phyloP scores from a whole-genome alignment of 2,329 filamentous ascomycete species.

The Scedosporium dehoogii region DNA sequence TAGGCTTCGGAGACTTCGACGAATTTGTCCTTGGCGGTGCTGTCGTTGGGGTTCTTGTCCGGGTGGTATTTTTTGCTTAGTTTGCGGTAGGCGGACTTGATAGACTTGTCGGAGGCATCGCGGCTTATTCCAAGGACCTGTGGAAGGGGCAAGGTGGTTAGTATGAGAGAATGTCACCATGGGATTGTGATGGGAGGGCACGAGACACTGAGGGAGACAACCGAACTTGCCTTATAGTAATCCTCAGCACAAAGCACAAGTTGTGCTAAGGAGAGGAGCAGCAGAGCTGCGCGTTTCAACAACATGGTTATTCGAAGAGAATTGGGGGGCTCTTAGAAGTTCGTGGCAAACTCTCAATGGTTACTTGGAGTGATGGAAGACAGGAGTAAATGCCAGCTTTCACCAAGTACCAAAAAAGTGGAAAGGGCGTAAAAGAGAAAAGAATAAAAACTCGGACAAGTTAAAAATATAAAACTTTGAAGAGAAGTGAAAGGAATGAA shows the following conservation, averaged over 20 bases:
- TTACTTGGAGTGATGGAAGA: too few relatives aligned
- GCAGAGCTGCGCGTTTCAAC: constrained; percentile 34
- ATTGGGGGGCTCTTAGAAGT: not conserved
- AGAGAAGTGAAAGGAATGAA: not conserved
- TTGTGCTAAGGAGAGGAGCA: constrained; percentile 44
- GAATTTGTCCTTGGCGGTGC: constrained; percentile 78
- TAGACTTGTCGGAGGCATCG: constrained; percentile 71
- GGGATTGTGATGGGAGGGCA: not conserved
- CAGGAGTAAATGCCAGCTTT: not conserved
- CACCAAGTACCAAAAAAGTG: not conserved
- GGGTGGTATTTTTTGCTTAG: constrained; percentile 95
- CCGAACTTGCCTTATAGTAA: constrained; percentile 59
- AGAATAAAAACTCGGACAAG: not conserved
- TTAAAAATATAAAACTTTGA: not conserved
- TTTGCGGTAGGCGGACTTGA: constrained; percentile 87
- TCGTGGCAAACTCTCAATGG: not conserved
- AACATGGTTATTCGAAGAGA: constrained; percentile 32
- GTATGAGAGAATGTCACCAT: not conserved
- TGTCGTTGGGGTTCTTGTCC: constrained; percentile 92
- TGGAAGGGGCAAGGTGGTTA: not conserved
- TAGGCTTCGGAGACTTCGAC: constrained; percentile 92
- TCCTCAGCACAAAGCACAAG: constrained; percentile 54
- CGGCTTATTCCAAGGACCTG: constrained; percentile 73
- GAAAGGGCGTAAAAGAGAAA: not conserved
- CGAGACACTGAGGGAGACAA: not conserved